Conservation (phyloP, 768 basidiomycete species). For the Panaeolus cyanescens region DNA sequence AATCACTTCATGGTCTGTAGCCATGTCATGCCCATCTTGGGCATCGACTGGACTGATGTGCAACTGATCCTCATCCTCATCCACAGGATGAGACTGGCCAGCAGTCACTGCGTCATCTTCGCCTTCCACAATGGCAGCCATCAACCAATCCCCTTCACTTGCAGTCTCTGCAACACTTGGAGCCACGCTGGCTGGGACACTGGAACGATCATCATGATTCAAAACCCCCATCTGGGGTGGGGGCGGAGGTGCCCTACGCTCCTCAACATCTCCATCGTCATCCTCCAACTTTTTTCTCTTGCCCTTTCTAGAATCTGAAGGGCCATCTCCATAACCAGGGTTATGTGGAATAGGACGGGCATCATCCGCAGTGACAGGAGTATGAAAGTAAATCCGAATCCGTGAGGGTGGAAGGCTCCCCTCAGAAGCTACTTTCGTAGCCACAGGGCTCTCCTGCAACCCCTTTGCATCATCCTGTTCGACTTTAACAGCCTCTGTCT, state of each 20-base stretch:
- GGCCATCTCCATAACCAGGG: constrained; percentile 46
- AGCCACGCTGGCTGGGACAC: constrained; percentile 57
- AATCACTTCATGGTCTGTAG: constrained; percentile 32
- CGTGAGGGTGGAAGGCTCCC: constrained; percentile 63
- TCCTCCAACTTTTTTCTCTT: constrained; percentile 91
- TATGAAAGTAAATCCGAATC: constrained; percentile 91
- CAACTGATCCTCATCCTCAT: constrained; percentile 47
- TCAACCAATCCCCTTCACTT: constrained; percentile 85
- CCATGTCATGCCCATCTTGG: constrained; percentile 35
- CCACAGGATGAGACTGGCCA: constrained; percentile 40
- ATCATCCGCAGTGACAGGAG: constrained; percentile 82
- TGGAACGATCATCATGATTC: constrained; percentile 55
- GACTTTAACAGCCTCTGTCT: constrained; percentile 24
- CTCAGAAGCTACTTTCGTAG: constrained; percentile 29
- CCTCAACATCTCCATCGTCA: constrained; percentile 81
- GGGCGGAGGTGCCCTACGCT: constrained; percentile 66
- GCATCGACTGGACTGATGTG: constrained; percentile 44
- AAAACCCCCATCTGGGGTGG: constrained; percentile 52
- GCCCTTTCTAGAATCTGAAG: constrained; percentile 71
- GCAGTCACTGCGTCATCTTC: constrained; percentile 57
- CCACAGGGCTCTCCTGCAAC: constrained; percentile 28
- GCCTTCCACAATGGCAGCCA: constrained; percentile 83
- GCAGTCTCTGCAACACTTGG: constrained; percentile 73
- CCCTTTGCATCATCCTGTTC: constrained; percentile 29
- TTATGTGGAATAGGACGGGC: constrained; percentile 71